Conservation (phyloP, 805 yeast genomes). For the Candida insectorum region DNA sequence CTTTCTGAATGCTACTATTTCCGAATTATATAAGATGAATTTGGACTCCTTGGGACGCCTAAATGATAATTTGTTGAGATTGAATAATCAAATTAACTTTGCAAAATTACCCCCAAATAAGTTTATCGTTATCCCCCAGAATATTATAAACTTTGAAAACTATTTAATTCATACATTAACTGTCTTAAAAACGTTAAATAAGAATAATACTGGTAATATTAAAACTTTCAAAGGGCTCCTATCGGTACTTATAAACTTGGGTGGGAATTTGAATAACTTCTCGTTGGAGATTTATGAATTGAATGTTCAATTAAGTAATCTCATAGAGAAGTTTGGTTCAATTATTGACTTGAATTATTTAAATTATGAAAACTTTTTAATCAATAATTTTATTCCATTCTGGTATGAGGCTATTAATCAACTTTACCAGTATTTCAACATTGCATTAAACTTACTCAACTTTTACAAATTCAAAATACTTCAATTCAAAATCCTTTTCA, state of each 20-base stretch:
- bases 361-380: constrained; percentile 43
- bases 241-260: constrained; percentile 45
- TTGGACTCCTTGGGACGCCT: constrained; percentile 28
- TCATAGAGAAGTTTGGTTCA: constrained; percentile 52
- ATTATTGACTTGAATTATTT: constrained; percentile 49
- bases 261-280: constrained; percentile 56
- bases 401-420: constrained; percentile 54
- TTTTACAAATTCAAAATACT: constrained; percentile 52
- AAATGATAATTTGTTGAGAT: constrained; percentile 31
- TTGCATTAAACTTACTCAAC: constrained; percentile 43
- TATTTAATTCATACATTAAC: constrained; percentile 31
- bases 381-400: constrained; percentile 32
- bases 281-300: constrained; percentile 41
- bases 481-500: constrained; percentile 42
- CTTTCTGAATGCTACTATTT: constrained; percentile 19
- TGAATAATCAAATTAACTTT: constrained; percentile 27
- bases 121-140: constrained; percentile 27
- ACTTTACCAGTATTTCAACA: constrained; percentile 40
- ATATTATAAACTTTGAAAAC: constrained; percentile 30
- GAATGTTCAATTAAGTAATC: constrained; percentile 20
- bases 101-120: constrained; percentile 9
- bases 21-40: constrained; percentile 15
- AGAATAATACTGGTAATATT: constrained; percentile 31
- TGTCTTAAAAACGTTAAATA: constrained; percentile 33
- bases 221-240: constrained; percentile 40